Base-by-base conservation (phyloP, 768 basidiomycete genomes). In the Lentinula sp. region DNA sequence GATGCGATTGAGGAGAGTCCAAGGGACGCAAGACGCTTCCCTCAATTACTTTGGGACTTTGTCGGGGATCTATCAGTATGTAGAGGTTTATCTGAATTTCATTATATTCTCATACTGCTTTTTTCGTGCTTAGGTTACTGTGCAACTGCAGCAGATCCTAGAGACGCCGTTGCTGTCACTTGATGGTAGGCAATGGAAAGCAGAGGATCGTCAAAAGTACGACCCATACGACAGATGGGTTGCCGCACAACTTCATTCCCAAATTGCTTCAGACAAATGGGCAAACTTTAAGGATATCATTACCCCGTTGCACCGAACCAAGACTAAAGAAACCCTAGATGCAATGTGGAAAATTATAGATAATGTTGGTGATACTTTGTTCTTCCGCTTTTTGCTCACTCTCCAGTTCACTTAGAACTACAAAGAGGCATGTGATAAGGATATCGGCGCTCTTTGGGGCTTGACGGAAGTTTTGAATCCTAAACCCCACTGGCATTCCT, bases 21-120 rank as follows among this genome's bases (percentile, higher is more conserved):
- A 1, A 80, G 77, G 53, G 90, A 91, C 60, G 83, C 84, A 5
- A 87, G 83, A 68, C 84, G 86, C 10, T 93, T 93, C 65, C 87
- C 90, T 0, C 90, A 92, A 70, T 75, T 80, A 2, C 76, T 94
- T 57, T 93, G 88, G 85, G 86, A 94, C 65, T 86, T 91, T 43
- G 78, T 91, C 42, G 92, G 91, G 11, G 89, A 93, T 72, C 77
- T 94, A 61, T 86, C 89, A 45, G 91, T 90, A 74, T 62, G 75
- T 73, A 48, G 0, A 59, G 4, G 15, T 43, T 23, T 64, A 16
- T 31, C 21, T 18, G 48, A 7, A 56, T 51, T n/a, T 2, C 18
- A 45, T 63, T 13, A 18, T 55, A 13, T 15, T 4, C 23, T 42
- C 16, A 55, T 34, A 55, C 46, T 8, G 8, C 16, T 39, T 32